Conservation (phyloP, 2,329 filamentous ascomycete species). For the Exophiala xenobiotica region DNA sequence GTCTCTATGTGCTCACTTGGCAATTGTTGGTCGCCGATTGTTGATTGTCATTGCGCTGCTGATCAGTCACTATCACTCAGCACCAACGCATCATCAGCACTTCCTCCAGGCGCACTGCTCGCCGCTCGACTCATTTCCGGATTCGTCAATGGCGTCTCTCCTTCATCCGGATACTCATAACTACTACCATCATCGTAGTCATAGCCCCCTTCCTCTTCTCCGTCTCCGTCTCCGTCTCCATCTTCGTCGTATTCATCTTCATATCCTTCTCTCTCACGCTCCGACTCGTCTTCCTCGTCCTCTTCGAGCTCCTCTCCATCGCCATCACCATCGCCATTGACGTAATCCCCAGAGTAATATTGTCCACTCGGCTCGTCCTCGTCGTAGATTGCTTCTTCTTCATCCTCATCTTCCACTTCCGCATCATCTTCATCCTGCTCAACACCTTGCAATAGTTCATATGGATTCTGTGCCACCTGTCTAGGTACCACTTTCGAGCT, state of each 20-base stretch:
- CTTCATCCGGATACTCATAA: constrained; percentile 1
- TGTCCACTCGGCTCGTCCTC: constrained; percentile 5
- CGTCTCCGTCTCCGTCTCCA: too few relatives aligned
- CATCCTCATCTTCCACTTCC: constrained; percentile 9
- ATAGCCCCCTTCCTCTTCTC: constrained; percentile 7
- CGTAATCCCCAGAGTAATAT: constrained; percentile 2
- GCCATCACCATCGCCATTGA: constrained; percentile 8
- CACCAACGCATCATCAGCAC: constrained; percentile 29
- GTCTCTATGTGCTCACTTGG: too few relatives aligned
- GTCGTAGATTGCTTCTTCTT: constrained; percentile 18
- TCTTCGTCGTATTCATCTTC: too few relatives aligned
- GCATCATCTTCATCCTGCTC: constrained; percentile 10
- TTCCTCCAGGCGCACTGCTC: constrained; percentile 25
- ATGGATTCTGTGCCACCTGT: constrained; percentile 5
- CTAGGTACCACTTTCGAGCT: constrained; percentile 1
- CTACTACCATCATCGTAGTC: constrained; percentile 8
- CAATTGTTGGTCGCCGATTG: too few relatives aligned
- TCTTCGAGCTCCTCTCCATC: constrained; percentile 7
- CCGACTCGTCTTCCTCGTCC: constrained; percentile 17
- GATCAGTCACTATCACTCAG: constrained; percentile 30
- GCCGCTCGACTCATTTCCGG: constrained; percentile 20
- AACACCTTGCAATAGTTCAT: constrained; percentile 10
- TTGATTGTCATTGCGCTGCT: too few relatives aligned
- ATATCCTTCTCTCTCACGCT: constrained; percentile 6
- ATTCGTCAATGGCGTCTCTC: constrained; percentile 17